phyloP scores from a whole-genome alignment of 139 green algal genomes.

The Coccomyxa sp. region DNA sequence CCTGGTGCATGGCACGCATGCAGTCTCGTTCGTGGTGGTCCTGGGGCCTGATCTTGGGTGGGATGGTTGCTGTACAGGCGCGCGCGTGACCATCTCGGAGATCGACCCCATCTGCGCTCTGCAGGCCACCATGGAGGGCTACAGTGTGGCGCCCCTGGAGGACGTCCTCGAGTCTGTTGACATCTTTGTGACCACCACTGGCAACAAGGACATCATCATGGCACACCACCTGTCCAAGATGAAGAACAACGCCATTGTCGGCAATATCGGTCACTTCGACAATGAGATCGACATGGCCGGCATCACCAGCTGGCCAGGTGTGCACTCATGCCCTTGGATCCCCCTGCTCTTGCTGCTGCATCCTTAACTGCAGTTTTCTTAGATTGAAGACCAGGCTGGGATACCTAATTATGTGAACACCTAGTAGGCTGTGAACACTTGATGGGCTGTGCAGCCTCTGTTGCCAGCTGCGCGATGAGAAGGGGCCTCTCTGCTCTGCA shows the following conservation, averaged over 20 bases:
- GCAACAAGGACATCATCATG: conserved; percentile 99
- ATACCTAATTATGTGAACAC: too few species aligned
- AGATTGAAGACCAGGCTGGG: too few species aligned
- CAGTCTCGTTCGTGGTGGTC: too few species aligned
- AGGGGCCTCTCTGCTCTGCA: neutral
- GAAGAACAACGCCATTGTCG: conserved; percentile 99
- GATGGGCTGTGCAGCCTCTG: too few species aligned
- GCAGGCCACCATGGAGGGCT: conserved; percentile 92
- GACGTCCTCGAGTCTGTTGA: conserved; percentile 80
- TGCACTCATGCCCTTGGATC: neutral
- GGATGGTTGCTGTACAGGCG: conserved; percentile 2
- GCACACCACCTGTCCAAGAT: conserved; percentile 95
- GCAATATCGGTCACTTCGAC: conserved; percentile 99
- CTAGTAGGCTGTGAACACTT: too few species aligned
- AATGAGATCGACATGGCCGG: conserved; percentile 99
- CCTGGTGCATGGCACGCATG: too few species aligned
- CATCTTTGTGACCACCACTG: conserved; percentile 99
- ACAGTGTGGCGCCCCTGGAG: conserved; percentile 73
- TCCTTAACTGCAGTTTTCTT: too few species aligned
- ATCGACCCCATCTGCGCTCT: conserved; percentile 99
- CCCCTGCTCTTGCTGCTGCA: neutral
- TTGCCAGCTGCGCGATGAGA: too few species aligned
- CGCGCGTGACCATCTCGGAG: conserved; percentile 46
- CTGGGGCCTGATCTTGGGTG: too few species aligned
- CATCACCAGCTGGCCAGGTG: conserved; percentile 55